Conservation (phyloP, 2,329 filamentous ascomycete genomes). For the Aspergillus sp. region DNA sequence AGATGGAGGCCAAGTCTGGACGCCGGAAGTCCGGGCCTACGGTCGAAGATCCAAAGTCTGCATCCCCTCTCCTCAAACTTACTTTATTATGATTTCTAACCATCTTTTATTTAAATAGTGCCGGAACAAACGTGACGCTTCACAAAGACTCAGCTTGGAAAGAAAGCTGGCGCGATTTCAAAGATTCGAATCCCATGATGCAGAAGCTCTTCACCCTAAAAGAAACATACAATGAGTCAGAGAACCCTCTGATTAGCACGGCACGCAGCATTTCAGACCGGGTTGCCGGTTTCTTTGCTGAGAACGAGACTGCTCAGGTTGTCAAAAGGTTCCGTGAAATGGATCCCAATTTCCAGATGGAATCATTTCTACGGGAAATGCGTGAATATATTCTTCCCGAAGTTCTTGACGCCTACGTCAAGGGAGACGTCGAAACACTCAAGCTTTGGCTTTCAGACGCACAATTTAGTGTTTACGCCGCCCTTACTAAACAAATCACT, state of each 20-base stretch:
- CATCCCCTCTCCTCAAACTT: slow-evolving; percentile 19
- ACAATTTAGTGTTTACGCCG: slow-evolving; percentile 94
- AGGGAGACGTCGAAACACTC: slow-evolving; percentile 85
- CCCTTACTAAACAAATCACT: slow-evolving; percentile 94
- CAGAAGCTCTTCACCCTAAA: slow-evolving; percentile 86
- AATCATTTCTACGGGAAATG: slow-evolving; percentile 91
- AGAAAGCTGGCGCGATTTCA: slow-evolving; percentile 96
- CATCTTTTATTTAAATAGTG: slow-evolving; percentile 53
- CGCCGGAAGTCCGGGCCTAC: slow-evolving; percentile 56
- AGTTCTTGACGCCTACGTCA: slow-evolving; percentile 96
- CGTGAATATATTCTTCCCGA: slow-evolving; percentile 97
- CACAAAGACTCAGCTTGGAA: slow-evolving; percentile 98
- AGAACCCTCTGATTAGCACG: slow-evolving; percentile 91
- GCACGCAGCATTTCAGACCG: slow-evolving; percentile 92
- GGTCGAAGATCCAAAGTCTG: slow-evolving; percentile 86
- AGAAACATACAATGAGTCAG: slow-evolving; percentile 88
- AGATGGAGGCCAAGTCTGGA: slow-evolving; percentile 58
- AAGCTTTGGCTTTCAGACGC: slow-evolving; percentile 96
- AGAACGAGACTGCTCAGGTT: slow-evolving; percentile 96
- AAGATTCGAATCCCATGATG: slow-evolving; percentile 82
- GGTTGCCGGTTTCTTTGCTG: slow-evolving; percentile 92
- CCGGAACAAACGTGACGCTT: slow-evolving; percentile 88
- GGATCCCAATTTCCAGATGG: slow-evolving; percentile 91
- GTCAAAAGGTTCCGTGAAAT: slow-evolving; percentile 98
- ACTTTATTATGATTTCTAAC: slow-evolving; percentile 28